A percentile compares a stretch with the other conserved stretches of the same genome.
phyloP scores from a whole-genome alignment of 257 asterid genomes.

The Salvia hispanica region DNA sequence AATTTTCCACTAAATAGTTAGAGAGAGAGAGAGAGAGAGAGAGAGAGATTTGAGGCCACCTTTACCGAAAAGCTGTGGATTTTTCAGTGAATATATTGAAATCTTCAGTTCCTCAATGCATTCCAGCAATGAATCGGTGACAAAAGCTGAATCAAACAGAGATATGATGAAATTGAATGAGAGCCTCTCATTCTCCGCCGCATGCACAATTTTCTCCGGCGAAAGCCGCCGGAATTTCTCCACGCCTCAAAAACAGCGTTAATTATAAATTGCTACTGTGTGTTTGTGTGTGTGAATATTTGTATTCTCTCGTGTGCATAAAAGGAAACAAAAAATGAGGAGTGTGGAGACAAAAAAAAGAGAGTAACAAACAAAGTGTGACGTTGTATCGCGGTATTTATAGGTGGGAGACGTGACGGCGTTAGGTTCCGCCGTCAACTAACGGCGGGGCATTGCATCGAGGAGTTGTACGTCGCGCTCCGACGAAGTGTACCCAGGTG shows the following conservation, averaged over 20 bases:
- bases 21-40: slow-evolving; percentile 15
- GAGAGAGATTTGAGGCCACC: slow-evolving; percentile 8
- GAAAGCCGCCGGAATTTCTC: slow-evolving; percentile 13
- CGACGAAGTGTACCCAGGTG: slow-evolving; percentile 31
- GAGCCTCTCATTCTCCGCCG: slow-evolving; percentile 26
- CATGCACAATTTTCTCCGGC: slow-evolving; percentile 44
- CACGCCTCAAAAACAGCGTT: slow-evolving; percentile 10
- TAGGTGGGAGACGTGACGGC: slow-evolving; percentile 55
- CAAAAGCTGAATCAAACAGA: slow-evolving; percentile 3
- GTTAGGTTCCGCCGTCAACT: slow-evolving; percentile 55
- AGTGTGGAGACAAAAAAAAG: slow-evolving; percentile 54
- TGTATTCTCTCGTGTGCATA: slow-evolving; percentile 21
- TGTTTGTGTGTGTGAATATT: slow-evolving; percentile 9
- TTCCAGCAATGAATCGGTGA: slow-evolving; percentile 15
- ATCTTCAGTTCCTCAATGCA: slow-evolving; percentile 25
- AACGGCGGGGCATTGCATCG: slow-evolving; percentile 46
- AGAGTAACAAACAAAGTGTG: slow-evolving; percentile 29
- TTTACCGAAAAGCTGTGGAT: slow-evolving; percentile 22
- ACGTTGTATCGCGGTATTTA: slow-evolving; percentile 47
- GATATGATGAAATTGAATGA: slow-evolving; percentile 17
- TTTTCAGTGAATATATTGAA: slow-evolving; percentile 23
- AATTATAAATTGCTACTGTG: too few species aligned
- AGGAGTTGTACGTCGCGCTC: slow-evolving; percentile 38
- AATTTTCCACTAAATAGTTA: neutral
- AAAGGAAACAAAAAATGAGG: slow-evolving; percentile 35